Evolutionary conservation across 2,329 filamentous ascomycete species (phyloP), one percentile per base, ranked within the genome.

Genomic region (Knoxdaviesia proteae): DNA sequence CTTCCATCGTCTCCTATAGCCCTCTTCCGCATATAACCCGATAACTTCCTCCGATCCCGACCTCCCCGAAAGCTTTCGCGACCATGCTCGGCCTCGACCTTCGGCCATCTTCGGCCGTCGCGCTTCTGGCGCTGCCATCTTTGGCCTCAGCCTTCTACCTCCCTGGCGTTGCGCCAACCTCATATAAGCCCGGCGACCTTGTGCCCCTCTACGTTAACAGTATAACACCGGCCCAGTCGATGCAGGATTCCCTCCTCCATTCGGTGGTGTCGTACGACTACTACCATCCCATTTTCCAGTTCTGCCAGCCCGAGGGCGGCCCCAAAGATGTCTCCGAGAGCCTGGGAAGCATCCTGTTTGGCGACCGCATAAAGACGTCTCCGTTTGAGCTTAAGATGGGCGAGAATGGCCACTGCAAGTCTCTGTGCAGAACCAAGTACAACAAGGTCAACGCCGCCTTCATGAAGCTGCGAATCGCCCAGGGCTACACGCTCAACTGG

Each of bases 231-330:
- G 76, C 87, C 39, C 77, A 84, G 39, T 80, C 81, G 37, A 68
- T 74, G 46, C 69, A 74, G 49, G 84, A 94, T 60, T 73, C 80
- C 31, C 79, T 84, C 51, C 68, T 96, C 36, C 84, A 86, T 57
- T 92, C 87, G n/a, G 80, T 94, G 43, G 78, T 96, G 53, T 83
- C 88, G 5, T 98, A 83, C 68, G 88, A 96, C 61, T 96, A 98
- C 67, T 98, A 98, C 58, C 77, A 90, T 52, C 73, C 77, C 5
- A 71, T 71, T 4, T 93, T 98, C 61, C 77, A 82, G 55, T 94
- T 94, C 65, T 98, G 90, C 61, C 64, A 71, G 51, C 90, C 88
- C 2, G 64, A 80, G 44, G 77, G 68, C 47, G 84, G 84, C 2
- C 77, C 86, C 6, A 60, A 87, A 56, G 72, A 81, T 63, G 75